Conservation (phyloP, 805 yeast species). For the Saturnispora gosingensis region DNA sequence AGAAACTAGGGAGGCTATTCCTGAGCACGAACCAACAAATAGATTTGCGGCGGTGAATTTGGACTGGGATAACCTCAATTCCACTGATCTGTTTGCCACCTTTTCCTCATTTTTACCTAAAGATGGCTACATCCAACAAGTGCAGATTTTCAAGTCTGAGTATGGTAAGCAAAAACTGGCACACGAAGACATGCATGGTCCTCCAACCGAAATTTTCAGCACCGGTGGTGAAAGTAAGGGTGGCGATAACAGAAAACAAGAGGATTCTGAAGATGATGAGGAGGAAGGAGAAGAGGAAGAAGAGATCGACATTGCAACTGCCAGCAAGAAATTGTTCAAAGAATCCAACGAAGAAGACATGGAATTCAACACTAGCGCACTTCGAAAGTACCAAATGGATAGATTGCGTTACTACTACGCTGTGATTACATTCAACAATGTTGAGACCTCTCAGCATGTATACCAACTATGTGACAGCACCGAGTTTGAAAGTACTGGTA, state of each 20-base stretch:
- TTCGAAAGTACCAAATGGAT: constrained; percentile 87
- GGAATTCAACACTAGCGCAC: constrained; percentile 62
- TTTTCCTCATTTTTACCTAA: constrained; percentile 77
- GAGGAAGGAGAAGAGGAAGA: constrained; percentile 31
- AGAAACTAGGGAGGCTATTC: constrained; percentile 43
- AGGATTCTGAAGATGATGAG: constrained; percentile 29
- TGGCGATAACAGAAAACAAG: constrained; percentile 8
- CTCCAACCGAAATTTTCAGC: constrained; percentile 74
- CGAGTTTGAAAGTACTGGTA: constrained; percentile 93
- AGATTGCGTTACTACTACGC: constrained; percentile 91
- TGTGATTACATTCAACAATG: constrained; percentile 70
- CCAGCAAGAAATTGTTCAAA: constrained; percentile 54
- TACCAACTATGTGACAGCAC: constrained; percentile 89
- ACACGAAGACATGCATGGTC: constrained; percentile 84
- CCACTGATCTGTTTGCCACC: constrained; percentile 83
- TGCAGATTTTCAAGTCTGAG: constrained; percentile 77
- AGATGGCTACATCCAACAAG: constrained; percentile 58
- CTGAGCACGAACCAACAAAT: constrained; percentile 75
- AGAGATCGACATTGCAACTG: constrained; percentile 38
- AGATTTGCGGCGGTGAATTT: constrained; percentile 86
- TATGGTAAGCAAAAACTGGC: constrained; percentile 90
- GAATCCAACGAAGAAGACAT: constrained; percentile 78
- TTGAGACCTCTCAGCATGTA: constrained; percentile 60
- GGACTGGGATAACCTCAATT: constrained; percentile 95
- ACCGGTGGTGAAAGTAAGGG: constrained; percentile 11